Base-by-base conservation (phyloP, 805 yeast genomes). In the Candida dendrica region DNA sequence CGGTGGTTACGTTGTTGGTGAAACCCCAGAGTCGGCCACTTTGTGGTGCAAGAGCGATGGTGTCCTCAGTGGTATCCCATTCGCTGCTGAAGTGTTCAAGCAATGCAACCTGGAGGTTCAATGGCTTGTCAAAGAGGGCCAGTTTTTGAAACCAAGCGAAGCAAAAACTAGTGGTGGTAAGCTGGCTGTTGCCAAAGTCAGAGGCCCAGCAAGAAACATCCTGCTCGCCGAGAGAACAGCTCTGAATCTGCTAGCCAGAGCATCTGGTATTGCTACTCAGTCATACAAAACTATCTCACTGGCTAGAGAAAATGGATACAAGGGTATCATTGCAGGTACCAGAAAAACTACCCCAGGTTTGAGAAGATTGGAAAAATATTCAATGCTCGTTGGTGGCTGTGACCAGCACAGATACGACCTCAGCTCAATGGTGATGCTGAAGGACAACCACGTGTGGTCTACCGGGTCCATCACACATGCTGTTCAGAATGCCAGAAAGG, bases 261-360 rank as follows among this genome's bases (percentile, higher is more conserved):
- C 87, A 29, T 82, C 95, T 3, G 98, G 98, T 1, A 75, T 90
- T 36, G 95, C 97, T 9, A 84, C 95, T 0, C 79, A 79, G 45
- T 79, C 93, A 0, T 62, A 67, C 40, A 61, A 66, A 24, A 74
- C 90, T 3, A 66, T 79, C 40, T 56, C 64, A 6, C 60, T 76
- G 44, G 96, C 96, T 1, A 73, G 79, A 42, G 63, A 73, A 34
- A 64, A 74, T 4, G 93, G 95, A 0, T 91, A 79, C 58, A 66
- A 66, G 3, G 98, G 98, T 0, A 72, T 82, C 19, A 88, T 90
- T 58, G 97, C 98, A 0, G 98, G 97, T 6, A 90, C 98, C 1
- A 76, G 98, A 58, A 90, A 90, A 64, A 91, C 97, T n/a, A 91
- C 98, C 0, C 98, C 98, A 0, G 98, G 98, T 0, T 73, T 90